Conservation (phyloP, 352 stramenopile species). For the Phytophthora citricola region DNA sequence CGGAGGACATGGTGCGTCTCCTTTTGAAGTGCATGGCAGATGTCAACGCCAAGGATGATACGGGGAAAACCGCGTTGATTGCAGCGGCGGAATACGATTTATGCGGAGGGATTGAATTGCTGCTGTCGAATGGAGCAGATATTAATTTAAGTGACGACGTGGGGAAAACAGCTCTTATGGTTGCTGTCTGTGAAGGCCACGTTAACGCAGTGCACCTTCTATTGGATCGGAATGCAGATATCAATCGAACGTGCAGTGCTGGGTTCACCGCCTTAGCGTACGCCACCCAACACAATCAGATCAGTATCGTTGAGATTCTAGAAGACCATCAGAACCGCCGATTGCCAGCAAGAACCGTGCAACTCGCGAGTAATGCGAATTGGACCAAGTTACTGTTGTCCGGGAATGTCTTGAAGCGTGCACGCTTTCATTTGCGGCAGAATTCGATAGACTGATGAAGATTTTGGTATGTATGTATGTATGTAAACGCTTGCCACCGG, state of each 20-base stretch:
- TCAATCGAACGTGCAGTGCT: conserved; percentile 2
- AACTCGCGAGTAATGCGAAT: not conserved
- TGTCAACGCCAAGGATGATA: conserved; percentile 2
- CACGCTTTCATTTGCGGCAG: not conserved
- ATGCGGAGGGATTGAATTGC: not conserved
- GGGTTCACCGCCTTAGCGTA: not conserved
- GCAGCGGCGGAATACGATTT: not conserved
- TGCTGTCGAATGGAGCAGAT: not conserved
- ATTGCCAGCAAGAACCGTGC: not conserved
- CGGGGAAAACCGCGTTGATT: conserved; percentile 1
- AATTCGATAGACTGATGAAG: not conserved
- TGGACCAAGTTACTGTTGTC: conserved; percentile 1
- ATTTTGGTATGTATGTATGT: no score
- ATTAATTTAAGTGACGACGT: conserved; percentile 3
- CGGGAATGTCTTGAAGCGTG: not conserved
- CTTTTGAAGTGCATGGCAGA: not conserved
- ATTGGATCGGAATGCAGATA: not conserved
- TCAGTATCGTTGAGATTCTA: not conserved
- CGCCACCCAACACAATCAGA: conserved; percentile 1
- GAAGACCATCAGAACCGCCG: not conserved
- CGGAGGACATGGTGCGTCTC: not conserved
- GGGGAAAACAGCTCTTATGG: not conserved
- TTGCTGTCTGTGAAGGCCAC: not conserved
- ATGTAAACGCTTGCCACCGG: no score
- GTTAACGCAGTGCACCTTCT: conserved; percentile 1